A percentile compares a stretch with the other conserved stretches of the same genome.
Evolutionary conservation across 768 basidiomycete genomes (phyloP).

Genomic region (Auricularia heimuer): DNA sequence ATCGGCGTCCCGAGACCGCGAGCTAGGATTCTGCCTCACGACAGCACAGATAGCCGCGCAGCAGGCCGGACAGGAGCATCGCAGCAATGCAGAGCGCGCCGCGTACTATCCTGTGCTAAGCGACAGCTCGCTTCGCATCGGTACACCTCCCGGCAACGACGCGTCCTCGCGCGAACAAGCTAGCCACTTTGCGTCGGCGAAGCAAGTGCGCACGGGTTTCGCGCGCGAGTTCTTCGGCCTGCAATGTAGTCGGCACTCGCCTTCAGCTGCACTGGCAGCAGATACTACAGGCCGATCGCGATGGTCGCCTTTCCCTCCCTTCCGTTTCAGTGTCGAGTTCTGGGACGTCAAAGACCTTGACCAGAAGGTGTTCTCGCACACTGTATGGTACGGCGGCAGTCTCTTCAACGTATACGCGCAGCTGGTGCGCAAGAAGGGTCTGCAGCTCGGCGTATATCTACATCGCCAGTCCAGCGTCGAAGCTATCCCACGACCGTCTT

Average conservation of each 20-base stretch:
- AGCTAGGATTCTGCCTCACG: conserved; percentile 52
- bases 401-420: conserved; percentile 87
- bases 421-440: conserved; percentile 68
- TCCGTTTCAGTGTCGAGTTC: conserved; percentile 81
- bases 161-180: background rate
- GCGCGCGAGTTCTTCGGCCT: conserved; percentile 51
- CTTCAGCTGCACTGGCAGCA: conserved; percentile 26
- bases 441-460: conserved; percentile 80
- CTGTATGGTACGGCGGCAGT: conserved; percentile 84
- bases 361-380: conserved; percentile 81
- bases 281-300: conserved; percentile 36
- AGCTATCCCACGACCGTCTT: conserved; percentile 62
- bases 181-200: background rate
- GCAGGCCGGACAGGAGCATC: conserved; percentile 5
- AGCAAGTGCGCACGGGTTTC: background rate
- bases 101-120: background rate
- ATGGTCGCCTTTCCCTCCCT: conserved; percentile 72
- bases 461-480: conserved; percentile 79
- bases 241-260: conserved; percentile 32
- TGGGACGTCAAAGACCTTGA: conserved; percentile 75
- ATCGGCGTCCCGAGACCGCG: conserved; percentile 34
- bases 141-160: background rate
- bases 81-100: background rate
- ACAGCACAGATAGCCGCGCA: conserved; percentile 40
- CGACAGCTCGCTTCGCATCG: background rate